Conservation (phyloP, 2,329 filamentous ascomycete genomes). For the Aspergillus intermedius region DNA sequence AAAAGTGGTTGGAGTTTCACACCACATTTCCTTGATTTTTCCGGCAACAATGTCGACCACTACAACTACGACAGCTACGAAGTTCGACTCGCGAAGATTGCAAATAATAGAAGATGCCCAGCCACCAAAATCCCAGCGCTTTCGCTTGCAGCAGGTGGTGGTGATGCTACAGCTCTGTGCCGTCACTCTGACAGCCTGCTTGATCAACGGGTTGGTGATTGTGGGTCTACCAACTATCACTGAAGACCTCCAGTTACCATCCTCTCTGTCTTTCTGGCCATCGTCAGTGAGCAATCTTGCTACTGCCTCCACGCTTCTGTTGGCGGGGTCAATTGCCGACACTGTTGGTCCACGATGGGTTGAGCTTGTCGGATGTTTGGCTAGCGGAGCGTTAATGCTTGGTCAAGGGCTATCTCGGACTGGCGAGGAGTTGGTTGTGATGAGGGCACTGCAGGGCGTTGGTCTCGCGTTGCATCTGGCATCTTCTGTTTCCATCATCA, state of each 20-base stretch:
- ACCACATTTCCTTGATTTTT: not conserved
- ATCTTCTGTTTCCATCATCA: conserved; percentile 44
- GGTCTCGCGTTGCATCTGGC: conserved; percentile 45
- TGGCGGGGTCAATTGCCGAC: conserved; percentile 48
- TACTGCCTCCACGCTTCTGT: conserved; percentile 34
- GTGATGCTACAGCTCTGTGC: conserved; percentile 10
- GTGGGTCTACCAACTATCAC: conserved; percentile 40
- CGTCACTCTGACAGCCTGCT: conserved; percentile 20
- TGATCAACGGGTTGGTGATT: conserved; percentile 36
- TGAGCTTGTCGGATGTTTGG: conserved; percentile 42
- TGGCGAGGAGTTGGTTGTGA: conserved; percentile 41
- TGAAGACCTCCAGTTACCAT: conserved; percentile 23
- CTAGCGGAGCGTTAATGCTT: conserved; percentile 40
- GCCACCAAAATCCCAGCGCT: not conserved
- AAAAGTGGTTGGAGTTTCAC: too few relatives aligned
- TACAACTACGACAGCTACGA: not conserved
- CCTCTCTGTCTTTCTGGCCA: conserved; percentile 19
- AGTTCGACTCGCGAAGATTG: not conserved
- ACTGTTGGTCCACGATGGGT: conserved; percentile 44
- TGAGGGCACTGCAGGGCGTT: conserved; percentile 43
- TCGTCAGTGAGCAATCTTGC: conserved; percentile 26
- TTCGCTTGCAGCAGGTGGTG: conserved; percentile 6
- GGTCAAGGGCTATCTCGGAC: conserved; percentile 38
- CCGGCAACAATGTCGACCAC: not conserved
- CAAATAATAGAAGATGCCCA: not conserved